phyloP scores from a whole-genome alignment of 257 asterid genomes.

The Lithospermum erythrorhizon region DNA sequence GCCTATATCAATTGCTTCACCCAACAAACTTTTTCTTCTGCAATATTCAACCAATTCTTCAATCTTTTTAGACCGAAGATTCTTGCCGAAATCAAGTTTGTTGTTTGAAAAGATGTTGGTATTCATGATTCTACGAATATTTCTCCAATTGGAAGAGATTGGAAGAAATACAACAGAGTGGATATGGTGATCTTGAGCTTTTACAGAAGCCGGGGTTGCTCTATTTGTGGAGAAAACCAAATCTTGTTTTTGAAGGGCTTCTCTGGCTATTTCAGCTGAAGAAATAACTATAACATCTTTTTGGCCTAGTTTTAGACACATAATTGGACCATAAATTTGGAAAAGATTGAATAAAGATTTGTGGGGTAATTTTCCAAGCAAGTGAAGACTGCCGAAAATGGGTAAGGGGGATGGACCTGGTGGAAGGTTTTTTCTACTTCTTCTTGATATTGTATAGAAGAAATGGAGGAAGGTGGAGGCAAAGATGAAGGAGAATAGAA shows the following conservation, averaged over 20 bases:
- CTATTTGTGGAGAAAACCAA: conserved; percentile 11
- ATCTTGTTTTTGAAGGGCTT: conserved; percentile 19
- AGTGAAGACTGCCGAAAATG: conserved; percentile 23
- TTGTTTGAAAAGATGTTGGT: conserved; percentile 29
- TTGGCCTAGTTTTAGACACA: conserved; percentile 21
- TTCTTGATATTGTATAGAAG: background rate
- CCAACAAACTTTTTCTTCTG: conserved; percentile 7
- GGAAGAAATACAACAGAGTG: conserved; percentile 29
- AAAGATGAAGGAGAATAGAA: background rate
- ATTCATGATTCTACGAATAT: conserved; percentile 27
- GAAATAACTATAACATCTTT: conserved; percentile 19
- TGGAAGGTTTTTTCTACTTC: conserved; percentile 15
- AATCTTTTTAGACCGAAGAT: conserved; percentile 22
- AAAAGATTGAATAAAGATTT: conserved; percentile 20
- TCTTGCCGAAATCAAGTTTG: conserved; percentile 24
- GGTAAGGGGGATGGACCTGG: conserved; percentile 29
- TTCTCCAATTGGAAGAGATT: conserved; percentile 19
- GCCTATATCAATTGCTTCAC: conserved; percentile 28
- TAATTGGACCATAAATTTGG: conserved; percentile 22
- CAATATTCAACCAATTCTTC: conserved; percentile 17
- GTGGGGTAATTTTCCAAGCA: conserved; percentile 24
- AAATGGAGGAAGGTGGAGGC: background rate
- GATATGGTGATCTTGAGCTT: conserved; percentile 3
- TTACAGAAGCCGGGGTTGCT: background rate
- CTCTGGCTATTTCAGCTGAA: conserved; percentile 18